phyloP scores from a whole-genome alignment of 2,329 filamentous ascomycete species.

The Aureobasidium sp. region DNA sequence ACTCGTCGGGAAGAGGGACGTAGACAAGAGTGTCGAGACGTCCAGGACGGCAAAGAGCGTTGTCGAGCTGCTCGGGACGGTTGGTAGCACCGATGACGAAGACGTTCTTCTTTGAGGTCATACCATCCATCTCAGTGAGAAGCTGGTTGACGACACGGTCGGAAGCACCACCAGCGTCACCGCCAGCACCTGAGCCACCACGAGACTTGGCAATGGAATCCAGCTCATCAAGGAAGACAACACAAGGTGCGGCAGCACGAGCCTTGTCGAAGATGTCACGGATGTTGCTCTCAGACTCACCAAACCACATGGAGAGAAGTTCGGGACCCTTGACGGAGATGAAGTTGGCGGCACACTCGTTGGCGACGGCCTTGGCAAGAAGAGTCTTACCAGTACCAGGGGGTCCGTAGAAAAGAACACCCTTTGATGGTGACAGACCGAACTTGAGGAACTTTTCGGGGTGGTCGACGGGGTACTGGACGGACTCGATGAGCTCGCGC shows the following conservation, averaged over 20 bases:
- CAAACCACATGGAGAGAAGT: conserved; percentile 99
- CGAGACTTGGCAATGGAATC: conserved; percentile 99
- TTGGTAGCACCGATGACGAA: conserved; percentile 99
- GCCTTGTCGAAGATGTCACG: conserved; percentile 99
- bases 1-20: conserved; percentile 90
- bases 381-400: conserved; percentile 99
- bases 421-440: conserved; percentile 91
- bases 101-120: conserved; percentile 99
- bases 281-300: conserved; percentile 99
- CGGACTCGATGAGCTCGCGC: conserved; percentile 97
- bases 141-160: conserved; percentile 99
- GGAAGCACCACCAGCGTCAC: conserved; percentile 94
- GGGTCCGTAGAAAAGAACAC: conserved; percentile 97
- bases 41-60: conserved; percentile 93
- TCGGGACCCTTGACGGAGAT: conserved; percentile 99
- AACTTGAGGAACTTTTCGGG: conserved; percentile 99
- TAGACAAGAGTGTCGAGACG: conserved; percentile 99
- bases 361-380: conserved; percentile 98
- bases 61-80: conserved; percentile 96
- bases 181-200: conserved; percentile 90
- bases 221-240: conserved; percentile 97
- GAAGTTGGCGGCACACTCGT: conserved; percentile 99
- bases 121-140: conserved; percentile 97
- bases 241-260: conserved; percentile 91
- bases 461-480: conserved; percentile 98